Base-by-base conservation (phyloP, 2,329 filamentous ascomycete species). In the Beauveria pseudobassiana region DNA sequence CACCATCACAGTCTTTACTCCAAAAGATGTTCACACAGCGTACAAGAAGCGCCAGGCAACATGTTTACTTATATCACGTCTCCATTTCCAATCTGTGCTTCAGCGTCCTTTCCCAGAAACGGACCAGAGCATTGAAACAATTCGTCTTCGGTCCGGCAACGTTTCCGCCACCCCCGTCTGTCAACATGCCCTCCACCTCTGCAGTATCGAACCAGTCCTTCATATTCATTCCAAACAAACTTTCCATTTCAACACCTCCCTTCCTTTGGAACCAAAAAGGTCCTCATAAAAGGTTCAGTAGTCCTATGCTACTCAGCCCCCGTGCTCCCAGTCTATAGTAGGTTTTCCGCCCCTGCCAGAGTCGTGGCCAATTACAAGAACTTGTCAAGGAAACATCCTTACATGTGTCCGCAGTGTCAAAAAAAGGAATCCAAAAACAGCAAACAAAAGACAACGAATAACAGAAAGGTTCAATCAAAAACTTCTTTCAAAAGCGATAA, bases 371-470 rank as follows among this genome's bases (percentile, higher is more conserved):
- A 49, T 58, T 49, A 48, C 30, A 58, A 49, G 49, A 58, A 49
- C 20, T 12, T n/a, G 30, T 48, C 30, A 40, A 58, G 30, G n/a
- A 48, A 38, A 49, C 54, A 34, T 42, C 45, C 14, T 51, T 9
- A 9, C 24, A 42, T 28, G 56, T 51, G 46, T 28, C 46, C 34
- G 34, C 56, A 28, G 24, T n/a, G 14, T 42, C 45, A 18, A 45
- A 34, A 46, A 52, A 50, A 45, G 50, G 63, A 62, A 63, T 55
- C 61, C 60, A 62, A 50, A 42, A 57, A 42, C 54, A 48, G 64
- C 55, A 62, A 63, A 5, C 30, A 63, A 61, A 65, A 64, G 62
- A 64, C 56, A 55, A 62, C 38, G 62, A 66, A 53, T 45, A 63
- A 59, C 40, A 53, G 38, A 28, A n/a, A 43, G 43, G 43, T 18